Conservation (phyloP, 306 rosid species). For the Glycine soja region DNA sequence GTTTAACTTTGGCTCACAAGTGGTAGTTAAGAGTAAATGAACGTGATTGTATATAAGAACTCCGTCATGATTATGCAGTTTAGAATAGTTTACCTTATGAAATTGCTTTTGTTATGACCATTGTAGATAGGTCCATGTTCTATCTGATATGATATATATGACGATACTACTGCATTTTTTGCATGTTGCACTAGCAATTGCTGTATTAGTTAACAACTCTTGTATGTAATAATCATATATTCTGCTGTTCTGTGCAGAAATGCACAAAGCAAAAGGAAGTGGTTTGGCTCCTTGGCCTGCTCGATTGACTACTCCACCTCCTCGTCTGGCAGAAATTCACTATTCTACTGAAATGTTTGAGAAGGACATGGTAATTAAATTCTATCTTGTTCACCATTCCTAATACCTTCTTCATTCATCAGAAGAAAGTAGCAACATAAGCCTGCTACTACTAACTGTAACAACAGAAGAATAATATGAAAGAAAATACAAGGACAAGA, state of each 20-base stretch:
- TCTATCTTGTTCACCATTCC: conserved; percentile 6
- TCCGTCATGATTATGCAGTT: not conserved
- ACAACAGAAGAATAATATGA: not conserved
- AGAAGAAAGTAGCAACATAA: not conserved
- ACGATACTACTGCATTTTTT: not conserved
- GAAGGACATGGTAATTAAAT: conserved; percentile 66
- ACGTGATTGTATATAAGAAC: not conserved
- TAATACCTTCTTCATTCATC: not conserved
- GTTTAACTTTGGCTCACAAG: too few relatives aligned
- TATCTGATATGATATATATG: not conserved
- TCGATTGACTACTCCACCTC: conserved; percentile 75
- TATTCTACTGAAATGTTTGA: conserved; percentile 67
- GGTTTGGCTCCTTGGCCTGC: conserved; percentile 86
- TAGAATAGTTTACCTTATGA: not conserved
- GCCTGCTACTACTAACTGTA: not conserved
- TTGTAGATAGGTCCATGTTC: not conserved
- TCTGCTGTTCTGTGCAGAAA: conserved; percentile 57
- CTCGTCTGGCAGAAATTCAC: conserved; percentile 79
- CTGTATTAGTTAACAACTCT: conserved; percentile 13
- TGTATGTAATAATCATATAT: conserved; percentile 19
- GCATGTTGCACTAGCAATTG: not conserved
- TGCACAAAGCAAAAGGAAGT: conserved; percentile 71
- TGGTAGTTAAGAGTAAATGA: too few relatives aligned
- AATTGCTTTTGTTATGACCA: not conserved
- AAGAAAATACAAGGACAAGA: not conserved